These are phyloP conservation scores for Saccharomycopsis schoenii DNA, from an alignment of 805 yeast species.

Conservation along the genomic window DNA sequence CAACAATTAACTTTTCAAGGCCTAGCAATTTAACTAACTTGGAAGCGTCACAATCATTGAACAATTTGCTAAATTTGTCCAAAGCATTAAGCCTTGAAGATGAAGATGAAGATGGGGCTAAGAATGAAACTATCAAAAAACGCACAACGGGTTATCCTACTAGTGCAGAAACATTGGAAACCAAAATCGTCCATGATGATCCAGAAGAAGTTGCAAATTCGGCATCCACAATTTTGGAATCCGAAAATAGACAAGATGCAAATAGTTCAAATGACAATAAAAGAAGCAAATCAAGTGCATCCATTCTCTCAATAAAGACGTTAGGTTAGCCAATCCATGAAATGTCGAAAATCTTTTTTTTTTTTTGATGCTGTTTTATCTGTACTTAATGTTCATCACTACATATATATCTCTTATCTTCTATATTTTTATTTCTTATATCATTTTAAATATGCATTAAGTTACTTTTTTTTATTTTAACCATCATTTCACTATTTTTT, in stretches of 20 bases:
- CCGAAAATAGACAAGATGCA: neutral
- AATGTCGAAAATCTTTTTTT: neutral
- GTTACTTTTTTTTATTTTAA: neutral
- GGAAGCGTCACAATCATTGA: conserved; percentile 16
- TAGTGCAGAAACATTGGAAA: neutral
- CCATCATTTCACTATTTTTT: neutral
- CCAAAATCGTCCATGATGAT: neutral
- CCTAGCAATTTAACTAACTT: conserved; percentile 5
- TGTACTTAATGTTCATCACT: neutral
- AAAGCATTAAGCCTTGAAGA: conserved; percentile 8
- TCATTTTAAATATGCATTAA: neutral
- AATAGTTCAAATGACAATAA: neutral
- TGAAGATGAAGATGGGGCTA: neutral
- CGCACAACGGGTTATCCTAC: neutral
- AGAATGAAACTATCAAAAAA: neutral
- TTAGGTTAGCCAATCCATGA: neutral
- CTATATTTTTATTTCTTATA: neutral
- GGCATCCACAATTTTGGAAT: neutral
- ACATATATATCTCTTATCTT: neutral
- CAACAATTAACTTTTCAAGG: neutral
- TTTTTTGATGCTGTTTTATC: neutral
- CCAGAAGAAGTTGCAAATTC: neutral
- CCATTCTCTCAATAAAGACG: neutral
- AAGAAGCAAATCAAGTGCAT: neutral
- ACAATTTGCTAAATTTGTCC: conserved; percentile 16